Evolutionary conservation across 345 rosid genomes (phyloP).

Genomic region (Erysimum cheiranthoides): DNA sequence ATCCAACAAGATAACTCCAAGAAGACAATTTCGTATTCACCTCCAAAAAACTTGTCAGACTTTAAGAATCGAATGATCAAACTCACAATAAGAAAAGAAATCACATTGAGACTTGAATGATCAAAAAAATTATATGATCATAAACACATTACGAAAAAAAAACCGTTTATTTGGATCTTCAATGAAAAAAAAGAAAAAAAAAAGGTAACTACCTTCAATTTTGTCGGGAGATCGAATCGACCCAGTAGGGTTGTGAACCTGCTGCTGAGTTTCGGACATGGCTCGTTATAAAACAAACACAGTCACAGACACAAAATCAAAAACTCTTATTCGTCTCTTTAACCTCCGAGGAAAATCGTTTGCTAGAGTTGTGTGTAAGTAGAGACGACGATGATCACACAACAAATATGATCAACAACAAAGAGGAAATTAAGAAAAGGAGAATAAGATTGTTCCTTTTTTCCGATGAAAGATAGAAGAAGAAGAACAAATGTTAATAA

Average conservation of each 20-base stretch:
- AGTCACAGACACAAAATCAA: slow-evolving; percentile 26
- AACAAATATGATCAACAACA: slow-evolving; percentile 43
- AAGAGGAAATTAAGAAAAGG: slow-evolving; percentile 8
- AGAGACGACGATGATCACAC: slow-evolving; percentile 43
- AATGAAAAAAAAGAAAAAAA: background rate
- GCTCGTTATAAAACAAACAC: slow-evolving; percentile 39
- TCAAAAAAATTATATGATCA: slow-evolving; percentile 10
- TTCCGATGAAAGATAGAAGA: slow-evolving; percentile 27
- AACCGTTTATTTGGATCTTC: slow-evolving; percentile 42
- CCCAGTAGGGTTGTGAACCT: slow-evolving; percentile 64
- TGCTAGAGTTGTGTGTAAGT: slow-evolving; percentile 16
- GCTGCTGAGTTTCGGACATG: slow-evolving; percentile 76
- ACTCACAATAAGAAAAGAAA: slow-evolving; percentile 4
- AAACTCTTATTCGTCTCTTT: slow-evolving; percentile 14
- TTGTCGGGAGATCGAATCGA: slow-evolving; percentile 65
- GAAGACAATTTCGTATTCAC: slow-evolving; percentile 24
- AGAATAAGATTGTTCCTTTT: slow-evolving; percentile 7
- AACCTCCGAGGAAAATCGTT: slow-evolving; percentile 20
- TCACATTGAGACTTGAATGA: slow-evolving; percentile 32
- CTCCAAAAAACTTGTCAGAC: slow-evolving; percentile 2
- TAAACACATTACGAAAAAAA: slow-evolving; percentile 39
- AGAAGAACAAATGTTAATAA: slow-evolving; percentile 27
- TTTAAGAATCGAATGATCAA: background rate
- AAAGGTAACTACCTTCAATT: slow-evolving; percentile 58
- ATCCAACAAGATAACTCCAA: slow-evolving; percentile 35